Evolutionary conservation across 2,329 filamentous ascomycete genomes (phyloP).

Genomic region (Fusarium buxicola): DNA sequence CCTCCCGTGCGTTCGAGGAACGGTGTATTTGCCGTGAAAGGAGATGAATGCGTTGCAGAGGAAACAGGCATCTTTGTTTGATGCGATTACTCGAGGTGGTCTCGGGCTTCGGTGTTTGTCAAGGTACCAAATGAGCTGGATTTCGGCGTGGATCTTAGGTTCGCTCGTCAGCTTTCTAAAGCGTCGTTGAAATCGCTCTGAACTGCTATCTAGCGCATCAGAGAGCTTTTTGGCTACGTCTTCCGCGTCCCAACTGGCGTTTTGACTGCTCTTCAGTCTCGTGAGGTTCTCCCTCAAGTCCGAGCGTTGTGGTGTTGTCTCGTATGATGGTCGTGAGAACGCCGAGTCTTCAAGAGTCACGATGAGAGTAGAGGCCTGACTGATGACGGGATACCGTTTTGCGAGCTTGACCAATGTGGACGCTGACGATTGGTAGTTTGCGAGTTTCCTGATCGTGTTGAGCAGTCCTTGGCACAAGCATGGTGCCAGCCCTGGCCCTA

Average conservation of each 20-base stretch:
- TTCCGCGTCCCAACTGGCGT: slow-evolving; percentile 7
- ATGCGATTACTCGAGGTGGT: slow-evolving; percentile 34
- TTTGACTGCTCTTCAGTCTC: slow-evolving; percentile 1
- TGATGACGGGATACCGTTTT: not conserved
- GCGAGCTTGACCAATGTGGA: slow-evolving; percentile 16
- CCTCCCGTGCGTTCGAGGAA: slow-evolving; percentile 29
- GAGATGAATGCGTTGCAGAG: slow-evolving; percentile 37
- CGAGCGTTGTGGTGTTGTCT: not conserved
- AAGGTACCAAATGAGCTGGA: slow-evolving; percentile 38
- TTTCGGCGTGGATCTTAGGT: slow-evolving; percentile 37
- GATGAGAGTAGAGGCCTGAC: not conserved
- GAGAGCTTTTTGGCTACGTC: not conserved
- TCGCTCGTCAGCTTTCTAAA: not conserved
- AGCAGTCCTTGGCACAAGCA: slow-evolving; percentile 4
- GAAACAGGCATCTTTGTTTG: slow-evolving; percentile 38
- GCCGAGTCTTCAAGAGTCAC: not conserved
- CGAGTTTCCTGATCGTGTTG: slow-evolving; percentile 31
- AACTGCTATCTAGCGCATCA: too few relatives aligned
- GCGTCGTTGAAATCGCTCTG: not conserved
- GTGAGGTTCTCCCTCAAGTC: not conserved
- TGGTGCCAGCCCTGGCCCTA: slow-evolving; percentile 8
- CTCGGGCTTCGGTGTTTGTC: slow-evolving; percentile 4
- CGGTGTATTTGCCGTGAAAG: slow-evolving; percentile 10
- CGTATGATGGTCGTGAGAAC: not conserved
- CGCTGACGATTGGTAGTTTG: slow-evolving; percentile 26